Evolutionary conservation across 352 stramenopile species (phyloP).

Genomic region (Hyaloperonospora arabidopsidis): DNA sequence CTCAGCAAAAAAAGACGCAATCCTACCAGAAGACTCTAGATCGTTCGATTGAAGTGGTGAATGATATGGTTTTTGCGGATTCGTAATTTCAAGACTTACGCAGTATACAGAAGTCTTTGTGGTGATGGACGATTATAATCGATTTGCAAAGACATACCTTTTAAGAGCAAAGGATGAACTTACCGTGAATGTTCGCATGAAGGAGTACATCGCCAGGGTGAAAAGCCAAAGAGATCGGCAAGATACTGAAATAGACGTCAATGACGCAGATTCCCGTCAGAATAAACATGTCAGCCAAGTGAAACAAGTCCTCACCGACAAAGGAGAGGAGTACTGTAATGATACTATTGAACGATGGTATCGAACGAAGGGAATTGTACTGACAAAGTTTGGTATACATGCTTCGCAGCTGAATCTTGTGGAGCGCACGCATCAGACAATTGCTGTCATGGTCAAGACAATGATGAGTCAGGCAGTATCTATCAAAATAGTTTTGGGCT

Average conservation of each 20-base stretch:
- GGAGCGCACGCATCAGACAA: neutral
- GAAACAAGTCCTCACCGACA: neutral
- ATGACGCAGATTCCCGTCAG: neutral
- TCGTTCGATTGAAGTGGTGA: neutral
- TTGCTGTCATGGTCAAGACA: neutral
- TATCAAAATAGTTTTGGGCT: neutral
- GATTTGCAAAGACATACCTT: neutral
- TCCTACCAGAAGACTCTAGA: constrained; percentile 3
- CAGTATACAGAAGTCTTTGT: neutral
- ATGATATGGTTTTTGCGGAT: constrained; percentile 5
- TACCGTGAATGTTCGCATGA: neutral
- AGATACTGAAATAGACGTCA: neutral
- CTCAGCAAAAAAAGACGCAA: constrained; percentile 8
- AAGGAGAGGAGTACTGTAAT: neutral
- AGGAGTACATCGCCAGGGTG: neutral
- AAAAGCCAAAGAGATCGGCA: neutral
- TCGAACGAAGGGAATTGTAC: neutral
- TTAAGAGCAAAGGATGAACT: neutral
- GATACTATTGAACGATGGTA: neutral
- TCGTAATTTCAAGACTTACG: constrained; percentile 2
- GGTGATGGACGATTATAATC: neutral
- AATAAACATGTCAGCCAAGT: neutral
- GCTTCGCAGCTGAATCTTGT: neutral
- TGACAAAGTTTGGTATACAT: neutral
- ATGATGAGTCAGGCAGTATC: constrained; percentile 1